Evolutionary conservation across 2,329 filamentous ascomycete genomes (phyloP).

Genomic region (Trichophaea hybrida): DNA sequence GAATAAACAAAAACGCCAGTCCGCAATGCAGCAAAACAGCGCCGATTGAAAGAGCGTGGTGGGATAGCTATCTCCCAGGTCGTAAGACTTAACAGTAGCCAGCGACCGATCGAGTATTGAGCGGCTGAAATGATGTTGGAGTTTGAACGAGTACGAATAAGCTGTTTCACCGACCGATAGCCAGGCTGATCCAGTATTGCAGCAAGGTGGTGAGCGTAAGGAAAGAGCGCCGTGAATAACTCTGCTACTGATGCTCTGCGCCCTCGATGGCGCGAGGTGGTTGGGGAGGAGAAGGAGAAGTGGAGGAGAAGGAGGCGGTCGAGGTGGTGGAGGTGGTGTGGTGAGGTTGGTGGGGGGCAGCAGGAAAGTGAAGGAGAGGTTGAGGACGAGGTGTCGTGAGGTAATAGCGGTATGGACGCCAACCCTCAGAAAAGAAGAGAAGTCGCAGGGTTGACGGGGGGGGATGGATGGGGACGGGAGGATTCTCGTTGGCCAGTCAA

Average conservation of each 20-base stretch:
- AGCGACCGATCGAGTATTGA: not conserved
- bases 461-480: not conserved
- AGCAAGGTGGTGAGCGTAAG: not conserved
- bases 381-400: not conserved
- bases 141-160: not conserved
- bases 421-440: not conserved
- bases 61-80: not conserved
- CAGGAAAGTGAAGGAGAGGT: not conserved
- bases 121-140: not conserved
- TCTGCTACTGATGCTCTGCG: not conserved
- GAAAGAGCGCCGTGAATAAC: not conserved
- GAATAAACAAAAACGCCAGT: constrained; percentile 6
- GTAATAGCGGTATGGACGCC: too few relatives aligned
- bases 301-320: not conserved
- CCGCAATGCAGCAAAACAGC: constrained; percentile 3
- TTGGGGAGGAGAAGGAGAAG: not conserved
- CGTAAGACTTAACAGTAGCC: not conserved
- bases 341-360: too few relatives aligned
- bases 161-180: not conserved
- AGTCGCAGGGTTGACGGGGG: not conserved
- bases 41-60: constrained; percentile 2
- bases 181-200: not conserved
- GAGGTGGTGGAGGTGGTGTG: not conserved
- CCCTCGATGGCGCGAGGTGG: not conserved
- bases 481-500: not conserved